A percentile compares a stretch with the other conserved stretches of the same genome.
Conservation (phyloP, 2,329 filamentous ascomycete species). For the Falciphora oryzae region DNA sequence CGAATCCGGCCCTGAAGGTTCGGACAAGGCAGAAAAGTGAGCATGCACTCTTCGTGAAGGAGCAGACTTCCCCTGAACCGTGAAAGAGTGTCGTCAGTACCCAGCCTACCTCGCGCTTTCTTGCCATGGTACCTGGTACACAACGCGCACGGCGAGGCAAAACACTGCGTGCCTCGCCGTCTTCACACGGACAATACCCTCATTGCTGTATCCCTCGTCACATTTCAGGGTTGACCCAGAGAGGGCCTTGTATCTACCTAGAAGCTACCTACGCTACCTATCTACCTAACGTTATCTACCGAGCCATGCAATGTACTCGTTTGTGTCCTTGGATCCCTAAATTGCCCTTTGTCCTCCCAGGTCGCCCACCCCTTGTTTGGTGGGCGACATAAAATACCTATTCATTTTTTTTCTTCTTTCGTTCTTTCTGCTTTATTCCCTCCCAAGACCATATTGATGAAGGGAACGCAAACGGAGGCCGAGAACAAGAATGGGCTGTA, state of each 20-base stretch:
- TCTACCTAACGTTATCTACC: neutral
- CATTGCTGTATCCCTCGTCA: neutral
- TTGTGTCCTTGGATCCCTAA: neutral
- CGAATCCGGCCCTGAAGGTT: no score
- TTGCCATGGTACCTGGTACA: no score
- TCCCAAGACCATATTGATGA: neutral
- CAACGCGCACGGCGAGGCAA: no score
- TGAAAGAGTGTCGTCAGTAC: no score
- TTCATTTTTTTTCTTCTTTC: no score
- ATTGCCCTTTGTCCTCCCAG: neutral
- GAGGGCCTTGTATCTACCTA: conserved; percentile 1
- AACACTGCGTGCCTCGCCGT: no score
- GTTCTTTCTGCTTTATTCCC: no score
- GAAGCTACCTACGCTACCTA: conserved; percentile 3
- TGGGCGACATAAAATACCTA: neutral
- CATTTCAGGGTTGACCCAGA: neutral
- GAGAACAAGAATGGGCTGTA: neutral
- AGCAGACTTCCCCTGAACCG: no score
- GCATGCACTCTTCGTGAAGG: no score
- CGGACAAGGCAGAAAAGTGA: no score
- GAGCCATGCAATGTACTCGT: neutral
- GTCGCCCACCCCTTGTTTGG: neutral
- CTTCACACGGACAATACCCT: no score
- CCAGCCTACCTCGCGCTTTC: no score
- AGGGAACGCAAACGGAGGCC: neutral